These are phyloP conservation scores for Erodium moschatum DNA, from an alignment of 441 rosid species.

Conservation along the genomic window DNA sequence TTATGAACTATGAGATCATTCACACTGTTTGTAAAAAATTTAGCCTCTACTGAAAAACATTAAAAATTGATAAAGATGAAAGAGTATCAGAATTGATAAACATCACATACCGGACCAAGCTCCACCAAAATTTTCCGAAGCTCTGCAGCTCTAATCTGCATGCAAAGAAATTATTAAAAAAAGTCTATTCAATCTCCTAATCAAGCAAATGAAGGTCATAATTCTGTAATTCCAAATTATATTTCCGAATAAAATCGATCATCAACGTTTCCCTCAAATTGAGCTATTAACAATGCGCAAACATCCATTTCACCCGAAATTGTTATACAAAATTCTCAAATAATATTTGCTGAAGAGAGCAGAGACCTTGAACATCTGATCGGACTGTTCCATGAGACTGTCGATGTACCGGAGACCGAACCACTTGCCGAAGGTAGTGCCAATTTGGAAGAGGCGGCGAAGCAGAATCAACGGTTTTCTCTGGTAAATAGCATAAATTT, in stretches of 20 bases:
- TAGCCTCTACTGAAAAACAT: background rate
- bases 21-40: no score
- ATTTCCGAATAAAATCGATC: background rate
- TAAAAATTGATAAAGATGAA: background rate
- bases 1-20: no score
- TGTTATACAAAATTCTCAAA: background rate
- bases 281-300: background rate
- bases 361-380: conserved; percentile 62
- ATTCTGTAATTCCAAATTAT: background rate
- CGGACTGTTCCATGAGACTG: conserved; percentile 49
- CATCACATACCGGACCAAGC: conserved; percentile 73
- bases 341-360: background rate
- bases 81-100: background rate
- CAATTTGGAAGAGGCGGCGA: conserved; percentile 64
- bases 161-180: conserved; percentile 2
- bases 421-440: conserved; percentile 62
- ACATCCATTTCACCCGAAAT: background rate
- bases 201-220: background rate
- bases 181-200: background rate
- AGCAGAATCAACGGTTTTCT: conserved; percentile 60
- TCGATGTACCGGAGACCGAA: conserved; percentile 59
- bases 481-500: conserved; percentile 40
- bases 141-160: conserved; percentile 80
- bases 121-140: conserved; percentile 68
- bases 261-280: background rate